Base-by-base conservation (phyloP, 768 basidiomycete species). In the Panaeolus cyanescens region DNA sequence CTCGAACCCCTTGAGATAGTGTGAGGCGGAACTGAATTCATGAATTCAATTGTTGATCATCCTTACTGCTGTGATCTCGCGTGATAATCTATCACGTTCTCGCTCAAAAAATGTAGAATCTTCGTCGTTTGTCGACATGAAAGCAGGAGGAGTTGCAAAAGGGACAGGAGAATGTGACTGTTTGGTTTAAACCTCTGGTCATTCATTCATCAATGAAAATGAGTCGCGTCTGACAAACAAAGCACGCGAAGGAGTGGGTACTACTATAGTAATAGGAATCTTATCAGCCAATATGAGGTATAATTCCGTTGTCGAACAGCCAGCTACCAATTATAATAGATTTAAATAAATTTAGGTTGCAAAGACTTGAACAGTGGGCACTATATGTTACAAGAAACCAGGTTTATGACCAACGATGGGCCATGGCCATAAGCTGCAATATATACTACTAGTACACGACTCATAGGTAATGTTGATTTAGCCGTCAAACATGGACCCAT, bases 81-180 rank as follows among this genome's bases (percentile, higher is more conserved):
- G 75, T 5, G 90, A 79, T 37, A 95, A 80, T 57, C 83, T 82
- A 60, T 93, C 89, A 64, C 92, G 85, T 68, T 95, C 93, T 62
- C 83, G 83, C 34, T 93, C 91, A 60, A 95, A 95, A 74, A 91
- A 93, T 0, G 85, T 73, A 1, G 72, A 67, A 25, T 87, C 87
- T 58, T 82, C 81, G 45, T 81, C 81, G 54, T 65, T 56, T 60
- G 77, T 75, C 55, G 75, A 71, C 75, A 77, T 81, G 31, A 28
- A 31, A 37, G 30, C 19, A 22, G 17, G 15, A 30, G 37, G 53
- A 25, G 20, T 31, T 12, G 50, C 62, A 7, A 20, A 22, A 19
- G 20, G 25, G 15, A 32, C 8, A 12, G 39, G 19, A 20, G 19
- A 22, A n/a, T 8, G 39, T 42, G 39, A 42, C 45, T 50, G 45